These are phyloP conservation scores for Gliomastix tumulicola DNA, from an alignment of 2,329 filamentous ascomycete species.

Conservation along the genomic window DNA sequence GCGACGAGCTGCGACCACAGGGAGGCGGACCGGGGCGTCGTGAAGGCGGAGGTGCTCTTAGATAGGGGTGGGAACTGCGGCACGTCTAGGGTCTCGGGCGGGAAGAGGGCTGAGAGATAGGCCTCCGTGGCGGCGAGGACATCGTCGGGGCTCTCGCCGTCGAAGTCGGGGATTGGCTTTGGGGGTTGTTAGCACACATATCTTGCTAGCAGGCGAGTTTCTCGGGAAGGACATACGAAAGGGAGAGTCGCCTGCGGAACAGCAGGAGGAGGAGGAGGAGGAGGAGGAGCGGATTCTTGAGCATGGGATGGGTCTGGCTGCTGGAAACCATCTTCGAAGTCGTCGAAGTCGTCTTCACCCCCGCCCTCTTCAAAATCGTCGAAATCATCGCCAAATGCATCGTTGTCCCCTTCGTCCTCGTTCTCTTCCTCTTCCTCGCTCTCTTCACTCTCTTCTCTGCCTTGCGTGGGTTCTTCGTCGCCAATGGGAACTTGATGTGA, in stretches of 20 bases:
- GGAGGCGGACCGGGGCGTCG: constrained; percentile 79
- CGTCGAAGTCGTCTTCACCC: constrained; percentile 52
- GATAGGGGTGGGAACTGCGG: constrained; percentile 42
- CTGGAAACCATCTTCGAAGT: constrained; percentile 69
- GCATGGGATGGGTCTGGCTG: constrained; percentile 43
- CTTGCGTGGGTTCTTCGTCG: no score
- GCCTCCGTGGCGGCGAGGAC: constrained; percentile 55
- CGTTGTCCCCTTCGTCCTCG: constrained; percentile 26
- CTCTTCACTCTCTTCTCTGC: no score
- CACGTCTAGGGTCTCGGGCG: constrained; percentile 45
- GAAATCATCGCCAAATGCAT: constrained; percentile 53
- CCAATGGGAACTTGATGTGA: no score
- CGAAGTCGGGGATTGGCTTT: constrained; percentile 63
- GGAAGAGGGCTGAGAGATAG: constrained; percentile 62
- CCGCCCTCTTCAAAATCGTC: constrained; percentile 57
- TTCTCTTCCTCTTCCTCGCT: no score
- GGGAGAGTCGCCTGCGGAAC: constrained; percentile 31
- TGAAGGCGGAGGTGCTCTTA: constrained; percentile 61
- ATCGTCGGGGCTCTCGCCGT: constrained; percentile 52
- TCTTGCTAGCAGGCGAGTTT: no score
- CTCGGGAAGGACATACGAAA: constrained; percentile 30
- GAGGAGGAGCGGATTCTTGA: no score
- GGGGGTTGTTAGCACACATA: constrained; percentile 14
- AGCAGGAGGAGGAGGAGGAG: constrained; percentile 21
- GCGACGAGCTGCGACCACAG: constrained; percentile 96